These are phyloP conservation scores for Cladophialophora immunda DNA, from an alignment of 2,329 filamentous ascomycete species.

Conservation along the genomic window DNA sequence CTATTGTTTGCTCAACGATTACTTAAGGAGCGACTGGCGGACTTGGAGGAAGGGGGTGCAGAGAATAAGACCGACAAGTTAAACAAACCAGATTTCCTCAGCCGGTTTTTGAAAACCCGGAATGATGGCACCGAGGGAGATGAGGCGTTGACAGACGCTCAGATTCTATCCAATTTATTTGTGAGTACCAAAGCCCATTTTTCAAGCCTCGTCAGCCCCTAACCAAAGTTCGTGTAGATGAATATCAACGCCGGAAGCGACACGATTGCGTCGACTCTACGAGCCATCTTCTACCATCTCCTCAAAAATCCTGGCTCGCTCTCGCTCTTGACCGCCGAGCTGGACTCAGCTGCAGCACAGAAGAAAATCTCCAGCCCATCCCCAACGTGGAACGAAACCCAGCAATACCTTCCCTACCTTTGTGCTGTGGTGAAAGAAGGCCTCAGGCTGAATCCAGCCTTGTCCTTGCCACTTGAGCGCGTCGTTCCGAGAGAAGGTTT, in stretches of 20 bases:
- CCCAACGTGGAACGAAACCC: constrained; percentile 43
- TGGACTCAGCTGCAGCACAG: constrained; percentile 39
- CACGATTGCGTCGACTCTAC: constrained; percentile 78
- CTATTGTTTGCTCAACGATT: constrained; percentile 34
- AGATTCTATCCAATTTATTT: constrained; percentile 38
- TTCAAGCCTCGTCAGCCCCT: background rate
- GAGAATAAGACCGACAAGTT: constrained; percentile 26
- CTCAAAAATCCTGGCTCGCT: constrained; percentile 65
- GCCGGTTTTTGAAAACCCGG: constrained; percentile 38
- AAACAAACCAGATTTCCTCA: constrained; percentile 40
- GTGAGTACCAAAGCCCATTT: constrained; percentile 15
- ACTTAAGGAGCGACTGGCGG: constrained; percentile 35
- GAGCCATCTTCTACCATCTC: constrained; percentile 77
- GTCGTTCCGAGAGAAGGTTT: constrained; percentile 45
- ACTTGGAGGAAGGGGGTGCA: constrained; percentile 23
- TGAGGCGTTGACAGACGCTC: constrained; percentile 34
- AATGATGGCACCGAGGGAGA: constrained; percentile 31
- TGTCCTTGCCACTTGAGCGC: constrained; percentile 48
- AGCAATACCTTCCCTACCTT: constrained; percentile 46
- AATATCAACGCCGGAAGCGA: constrained; percentile 71
- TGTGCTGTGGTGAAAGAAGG: constrained; percentile 50
- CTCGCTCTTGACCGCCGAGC: constrained; percentile 42
- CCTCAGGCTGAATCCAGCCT: constrained; percentile 48
- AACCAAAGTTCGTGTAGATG: constrained; percentile 20
- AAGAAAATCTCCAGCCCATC: constrained; percentile 42